Percentiles rank a stretch among this genome's conserved stretches.
Evolutionary conservation across 371 early-diverging fungal genomes (phyloP).

Genomic region (Mucor circinelloides): DNA sequence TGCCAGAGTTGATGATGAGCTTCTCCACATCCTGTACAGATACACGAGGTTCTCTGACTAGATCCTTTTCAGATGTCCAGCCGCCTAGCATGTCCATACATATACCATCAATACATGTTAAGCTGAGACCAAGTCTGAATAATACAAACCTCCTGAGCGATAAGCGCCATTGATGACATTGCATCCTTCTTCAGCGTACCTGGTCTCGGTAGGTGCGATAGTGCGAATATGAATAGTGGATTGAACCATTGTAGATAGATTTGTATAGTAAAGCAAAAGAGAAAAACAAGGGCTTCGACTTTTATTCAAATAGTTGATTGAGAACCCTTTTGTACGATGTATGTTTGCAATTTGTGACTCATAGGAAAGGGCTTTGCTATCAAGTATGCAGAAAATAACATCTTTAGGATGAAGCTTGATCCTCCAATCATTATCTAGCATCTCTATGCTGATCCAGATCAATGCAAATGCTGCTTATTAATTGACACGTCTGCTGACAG

Average conservation of each 20-base stretch:
- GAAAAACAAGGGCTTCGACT: not conserved
- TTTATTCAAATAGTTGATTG: not conserved
- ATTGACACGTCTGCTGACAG: not conserved
- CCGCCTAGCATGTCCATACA: slow-evolving; percentile 22
- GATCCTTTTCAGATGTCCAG: slow-evolving; percentile 46
- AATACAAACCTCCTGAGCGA: slow-evolving; percentile 15
- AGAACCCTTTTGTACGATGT: not conserved
- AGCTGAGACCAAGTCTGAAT: not conserved
- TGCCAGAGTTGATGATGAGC: slow-evolving; percentile 22
- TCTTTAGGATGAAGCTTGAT: not conserved
- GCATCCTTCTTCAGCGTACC: not conserved
- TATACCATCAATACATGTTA: not conserved
- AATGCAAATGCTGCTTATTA: not conserved
- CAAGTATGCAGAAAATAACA: not conserved
- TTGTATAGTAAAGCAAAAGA: not conserved
- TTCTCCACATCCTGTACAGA: slow-evolving; percentile 29
- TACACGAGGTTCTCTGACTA: slow-evolving; percentile 36
- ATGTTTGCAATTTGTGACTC: not conserved
- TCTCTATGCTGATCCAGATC: not conserved
- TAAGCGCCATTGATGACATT: slow-evolving; percentile 22
- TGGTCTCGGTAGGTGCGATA: not conserved
- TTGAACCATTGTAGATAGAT: slow-evolving; percentile 15
- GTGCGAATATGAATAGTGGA: slow-evolving; percentile 14
- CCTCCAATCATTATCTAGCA: not conserved
- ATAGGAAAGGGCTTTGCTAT: not conserved